Evolutionary conservation across 2,329 filamentous ascomycete genomes (phyloP).

Genomic region (Geosmithia putterillii): DNA sequence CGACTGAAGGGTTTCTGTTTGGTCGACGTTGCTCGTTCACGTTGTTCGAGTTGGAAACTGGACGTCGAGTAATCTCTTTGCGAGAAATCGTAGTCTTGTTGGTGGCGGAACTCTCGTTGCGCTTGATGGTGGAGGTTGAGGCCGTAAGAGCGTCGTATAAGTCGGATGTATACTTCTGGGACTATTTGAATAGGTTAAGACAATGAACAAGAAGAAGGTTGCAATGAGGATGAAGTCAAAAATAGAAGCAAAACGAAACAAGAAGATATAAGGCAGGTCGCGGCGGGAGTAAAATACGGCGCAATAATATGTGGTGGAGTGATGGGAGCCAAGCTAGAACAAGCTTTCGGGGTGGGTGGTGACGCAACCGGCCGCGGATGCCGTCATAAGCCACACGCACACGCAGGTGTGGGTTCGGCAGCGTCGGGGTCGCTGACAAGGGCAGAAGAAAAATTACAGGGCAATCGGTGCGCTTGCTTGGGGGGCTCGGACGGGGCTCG

Average conservation of each 20-base stretch:
- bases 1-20: neutral
- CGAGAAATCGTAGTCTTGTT: neutral
- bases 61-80: neutral
- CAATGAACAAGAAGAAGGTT: neutral
- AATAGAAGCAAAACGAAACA: neutral
- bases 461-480: too few species aligned
- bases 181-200: neutral
- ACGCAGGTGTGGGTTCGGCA: neutral
- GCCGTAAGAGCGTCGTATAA: neutral
- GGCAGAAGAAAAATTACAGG: too few species aligned
- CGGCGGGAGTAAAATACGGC: neutral
- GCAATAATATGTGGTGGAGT: neutral
- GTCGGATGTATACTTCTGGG: neutral
- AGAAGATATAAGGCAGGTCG: neutral
- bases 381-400: neutral
- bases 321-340: neutral
- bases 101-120: neutral
- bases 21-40: neutral
- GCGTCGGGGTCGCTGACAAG: too few species aligned
- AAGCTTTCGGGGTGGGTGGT: neutral
- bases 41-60: neutral
- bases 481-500: too few species aligned
- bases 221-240: neutral
- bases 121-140: neutral
- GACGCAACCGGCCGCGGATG: conserved; percentile 1